A percentile compares a stretch with the other conserved stretches of the same genome.
These are phyloP conservation scores for Bryum argenteum DNA, from an alignment of 225 moss, liverwort and hornwort genomes.

Conservation along the genomic window DNA sequence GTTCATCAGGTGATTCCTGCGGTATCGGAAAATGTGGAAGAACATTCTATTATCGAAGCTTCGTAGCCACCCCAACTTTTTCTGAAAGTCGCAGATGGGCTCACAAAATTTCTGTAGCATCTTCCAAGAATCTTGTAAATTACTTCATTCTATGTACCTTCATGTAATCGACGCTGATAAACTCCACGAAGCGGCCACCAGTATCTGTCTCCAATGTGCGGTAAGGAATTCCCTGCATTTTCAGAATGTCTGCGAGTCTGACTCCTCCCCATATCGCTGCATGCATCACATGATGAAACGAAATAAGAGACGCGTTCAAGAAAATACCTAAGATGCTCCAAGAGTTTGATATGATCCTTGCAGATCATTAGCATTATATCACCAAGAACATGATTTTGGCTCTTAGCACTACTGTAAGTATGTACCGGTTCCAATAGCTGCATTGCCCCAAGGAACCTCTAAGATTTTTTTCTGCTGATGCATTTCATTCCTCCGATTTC, in stretches of 20 bases:
- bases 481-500: constrained; percentile 72
- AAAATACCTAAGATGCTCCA: neutral
- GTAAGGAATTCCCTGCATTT: constrained; percentile 58
- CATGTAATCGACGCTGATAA: constrained; percentile 65
- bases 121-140: too few relatives aligned
- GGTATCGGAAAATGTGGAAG: neutral
- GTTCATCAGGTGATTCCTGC: constrained; percentile 62
- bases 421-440: constrained; percentile 67
- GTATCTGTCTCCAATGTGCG: constrained; percentile 41
- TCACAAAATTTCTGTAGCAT: too few relatives aligned
- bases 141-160: constrained; percentile 41
- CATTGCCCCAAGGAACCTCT: constrained; percentile 64
- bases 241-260: constrained; percentile 64
- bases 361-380: constrained; percentile 9
- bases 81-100: too few relatives aligned
- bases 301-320: neutral
- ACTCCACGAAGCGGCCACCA: constrained; percentile 72
- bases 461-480: constrained; percentile 42
- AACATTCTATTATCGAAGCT: neutral
- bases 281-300: constrained; percentile 19
- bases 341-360: neutral
- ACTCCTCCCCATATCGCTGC: constrained; percentile 74
- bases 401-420: neutral
- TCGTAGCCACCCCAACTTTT: too few relatives aligned
- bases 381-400: neutral